Conservation (phyloP, 139 green algal genomes). For the Pseudopediastrum boryanum region DNA sequence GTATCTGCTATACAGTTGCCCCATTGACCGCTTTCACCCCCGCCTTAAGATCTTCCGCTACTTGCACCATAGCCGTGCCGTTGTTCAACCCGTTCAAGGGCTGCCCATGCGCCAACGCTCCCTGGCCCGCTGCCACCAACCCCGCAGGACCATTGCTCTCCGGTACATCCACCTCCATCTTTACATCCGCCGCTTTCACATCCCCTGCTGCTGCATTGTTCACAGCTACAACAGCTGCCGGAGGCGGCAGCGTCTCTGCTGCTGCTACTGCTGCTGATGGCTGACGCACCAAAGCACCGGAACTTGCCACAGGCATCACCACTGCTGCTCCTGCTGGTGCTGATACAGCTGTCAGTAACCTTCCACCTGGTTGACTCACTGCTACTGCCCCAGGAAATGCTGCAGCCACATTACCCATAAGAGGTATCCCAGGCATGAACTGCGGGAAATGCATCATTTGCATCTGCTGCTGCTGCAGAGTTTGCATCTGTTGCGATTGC, state of each 20-base stretch:
- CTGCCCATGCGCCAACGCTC: too few species aligned
- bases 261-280: not conserved
- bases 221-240: too few species aligned
- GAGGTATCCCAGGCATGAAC: not conserved
- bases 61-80: too few species aligned
- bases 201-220: not conserved
- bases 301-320: not conserved
- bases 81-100: too few species aligned
- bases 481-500: conserved; percentile 8
- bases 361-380: not conserved
- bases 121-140: too few species aligned
- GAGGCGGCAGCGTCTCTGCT: too few species aligned
- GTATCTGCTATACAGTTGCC: too few species aligned
- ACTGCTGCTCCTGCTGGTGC: conserved; percentile 18
- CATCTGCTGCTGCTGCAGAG: conserved; percentile 1
- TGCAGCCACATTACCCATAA: not conserved
- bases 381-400: not conserved
- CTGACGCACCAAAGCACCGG: not conserved
- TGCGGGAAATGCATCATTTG: conserved; percentile 5
- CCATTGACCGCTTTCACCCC: too few species aligned
- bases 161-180: too few species aligned
- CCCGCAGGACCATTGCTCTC: too few species aligned
- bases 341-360: not conserved
- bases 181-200: not conserved
- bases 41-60: too few species aligned